Percentiles rank a stretch among this genome's conserved stretches.
phyloP scores from a whole-genome alignment of 345 rosid species.

The Heritiera littoralis region DNA sequence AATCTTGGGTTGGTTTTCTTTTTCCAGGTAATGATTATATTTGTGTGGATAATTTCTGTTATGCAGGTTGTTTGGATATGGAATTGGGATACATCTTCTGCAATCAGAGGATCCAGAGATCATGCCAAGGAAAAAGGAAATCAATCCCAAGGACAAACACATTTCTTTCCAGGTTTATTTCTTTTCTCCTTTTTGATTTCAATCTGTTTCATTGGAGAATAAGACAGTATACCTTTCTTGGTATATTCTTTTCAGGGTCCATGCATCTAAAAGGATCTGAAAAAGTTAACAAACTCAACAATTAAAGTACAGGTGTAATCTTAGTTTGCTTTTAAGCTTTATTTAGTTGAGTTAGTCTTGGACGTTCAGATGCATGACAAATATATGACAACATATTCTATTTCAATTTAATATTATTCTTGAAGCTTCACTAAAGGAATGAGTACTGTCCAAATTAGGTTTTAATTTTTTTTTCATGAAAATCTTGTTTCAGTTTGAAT shows the following conservation, averaged over 20 bases:
- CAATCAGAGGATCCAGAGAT: constrained; percentile 67
- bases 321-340: no score
- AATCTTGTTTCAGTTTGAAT: background rate
- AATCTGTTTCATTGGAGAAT: background rate
- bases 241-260: background rate
- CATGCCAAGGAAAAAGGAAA: constrained; percentile 55
- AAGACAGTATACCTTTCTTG: background rate
- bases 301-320: background rate
- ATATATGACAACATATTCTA: background rate
- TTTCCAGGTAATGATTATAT: background rate
- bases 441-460: background rate
- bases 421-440: background rate
- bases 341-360: background rate
- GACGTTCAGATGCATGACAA: background rate
- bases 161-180: constrained; percentile 75
- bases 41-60: background rate
- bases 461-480: background rate
- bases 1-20: background rate
- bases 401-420: background rate
- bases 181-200: background rate
- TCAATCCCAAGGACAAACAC: constrained; percentile 89
- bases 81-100: constrained; percentile 74
- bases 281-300: background rate
- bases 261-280: background rate
- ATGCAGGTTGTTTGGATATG: constrained; percentile 69